Evolutionary conservation across 495 filamentous ascomycete species (phyloP).

Genomic region (Ascodesmis nigricans): DNA sequence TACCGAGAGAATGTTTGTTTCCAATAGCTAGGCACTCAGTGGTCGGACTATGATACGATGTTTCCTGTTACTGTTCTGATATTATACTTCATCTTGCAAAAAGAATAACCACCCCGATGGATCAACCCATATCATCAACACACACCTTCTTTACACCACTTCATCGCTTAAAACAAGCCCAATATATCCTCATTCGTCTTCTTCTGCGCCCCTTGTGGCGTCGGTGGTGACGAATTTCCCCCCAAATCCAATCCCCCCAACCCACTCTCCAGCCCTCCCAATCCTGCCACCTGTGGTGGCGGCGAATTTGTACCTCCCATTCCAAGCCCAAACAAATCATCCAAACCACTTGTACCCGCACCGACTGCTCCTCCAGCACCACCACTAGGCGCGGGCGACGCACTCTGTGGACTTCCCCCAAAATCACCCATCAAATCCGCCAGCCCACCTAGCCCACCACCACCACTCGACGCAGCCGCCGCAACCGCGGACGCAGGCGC

Average conservation of each 20-base stretch:
- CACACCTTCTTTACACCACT: neutral
- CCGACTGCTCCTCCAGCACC: conserved; percentile 9
- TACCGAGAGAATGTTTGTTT: too few relatives aligned
- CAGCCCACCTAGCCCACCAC: conserved; percentile 34
- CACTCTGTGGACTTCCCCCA: conserved; percentile 24
- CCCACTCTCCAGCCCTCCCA: conserved; percentile 27
- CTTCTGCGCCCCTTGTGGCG: conserved; percentile 34
- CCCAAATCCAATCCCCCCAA: conserved; percentile 62
- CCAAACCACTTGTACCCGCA: conserved; percentile 1
- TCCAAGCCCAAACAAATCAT: conserved; percentile 4
- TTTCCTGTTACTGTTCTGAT: too few relatives aligned
- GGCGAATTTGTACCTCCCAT: conserved; percentile 20
- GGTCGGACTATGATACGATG: too few relatives aligned
- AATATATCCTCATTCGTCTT: conserved; percentile 75
- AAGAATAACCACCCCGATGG: too few relatives aligned
- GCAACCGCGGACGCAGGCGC: conserved; percentile 74
- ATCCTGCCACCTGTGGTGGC: conserved; percentile 20
- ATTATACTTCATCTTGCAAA: too few relatives aligned
- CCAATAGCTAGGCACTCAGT: too few relatives aligned
- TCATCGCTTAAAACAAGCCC: conserved; percentile 54
- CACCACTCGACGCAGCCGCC: conserved; percentile 33
- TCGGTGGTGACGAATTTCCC: conserved; percentile 33
- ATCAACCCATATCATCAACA: neutral
- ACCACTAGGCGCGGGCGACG: conserved; percentile 24
- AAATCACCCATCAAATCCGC: conserved; percentile 85